Base-by-base conservation (phyloP, 2,329 filamentous ascomycete genomes). In the Nectriaceae sp. region DNA sequence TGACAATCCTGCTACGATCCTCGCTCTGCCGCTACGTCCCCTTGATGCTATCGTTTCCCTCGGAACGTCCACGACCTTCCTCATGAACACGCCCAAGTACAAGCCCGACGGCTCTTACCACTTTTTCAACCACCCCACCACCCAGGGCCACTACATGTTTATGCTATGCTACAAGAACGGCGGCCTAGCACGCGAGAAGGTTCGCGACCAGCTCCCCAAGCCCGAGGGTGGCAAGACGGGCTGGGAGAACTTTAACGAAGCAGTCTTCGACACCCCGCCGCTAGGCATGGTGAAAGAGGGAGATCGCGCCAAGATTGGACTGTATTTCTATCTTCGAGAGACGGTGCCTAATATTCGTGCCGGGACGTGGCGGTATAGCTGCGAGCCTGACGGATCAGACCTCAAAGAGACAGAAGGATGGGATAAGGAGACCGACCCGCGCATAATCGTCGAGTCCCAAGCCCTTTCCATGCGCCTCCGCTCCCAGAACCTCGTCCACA, bases 91-190 rank as follows among this genome's bases (percentile, higher is more conserved):
- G 4, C 85, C 90, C n/a, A 79, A 83, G 61, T 97, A 96, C 78
- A 87, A 87, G 67, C 90, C 94, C 2, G 87, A 97, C 65, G 89
- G 90, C 3, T 83, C 88, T 5, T 96, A 96, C 65, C 94, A 99
- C 75, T 96, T 97, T 78, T 95, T 97, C 82, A 96, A 97, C 75
- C 92, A 97, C 70, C 94, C 94, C 2, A 94, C 91, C 38, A 96
- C 90, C 1, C 75, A 85, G 0, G 90, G 89, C 1, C 82, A 97
- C 51, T 97, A 96, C 80, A 97, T 99, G 94, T 97, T 99, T 73
- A 99, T 99, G 94, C 84, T 99, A 29, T 99, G 94, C 79, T 99
- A 97, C 78, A 97, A 97, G 74, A 99, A 99, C 72, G 94, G 94
- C 59, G 91, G 91, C 2, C 83, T 97, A 1, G 93, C 94, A 2